Conservation (phyloP, 2,329 filamentous ascomycete species). For the Xylariaceae sp. region DNA sequence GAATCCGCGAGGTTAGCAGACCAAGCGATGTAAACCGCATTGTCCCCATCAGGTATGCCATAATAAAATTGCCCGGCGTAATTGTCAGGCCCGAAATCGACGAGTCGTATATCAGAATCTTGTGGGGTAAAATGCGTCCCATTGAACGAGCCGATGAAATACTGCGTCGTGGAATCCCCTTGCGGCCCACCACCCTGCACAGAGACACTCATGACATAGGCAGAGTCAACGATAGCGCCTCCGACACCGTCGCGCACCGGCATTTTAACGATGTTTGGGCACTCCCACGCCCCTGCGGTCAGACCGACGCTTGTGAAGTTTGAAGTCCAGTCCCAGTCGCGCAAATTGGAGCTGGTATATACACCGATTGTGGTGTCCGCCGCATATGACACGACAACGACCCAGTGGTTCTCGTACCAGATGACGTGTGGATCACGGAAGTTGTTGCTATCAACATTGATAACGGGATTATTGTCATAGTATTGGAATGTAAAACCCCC, state of each 20-base stretch:
- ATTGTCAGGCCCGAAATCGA: constrained; percentile 49
- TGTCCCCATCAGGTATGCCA: constrained; percentile 35
- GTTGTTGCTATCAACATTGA: constrained; percentile 48
- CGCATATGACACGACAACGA: constrained; percentile 53
- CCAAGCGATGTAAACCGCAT: constrained; percentile 51
- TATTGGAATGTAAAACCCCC: constrained; percentile 59
- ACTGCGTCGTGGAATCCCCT: constrained; percentile 52
- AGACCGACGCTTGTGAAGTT: constrained; percentile 55
- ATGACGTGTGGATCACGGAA: constrained; percentile 66
- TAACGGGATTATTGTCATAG: constrained; percentile 58
- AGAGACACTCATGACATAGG: constrained; percentile 47
- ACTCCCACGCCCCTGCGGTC: constrained; percentile 57
- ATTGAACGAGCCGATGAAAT: constrained; percentile 58
- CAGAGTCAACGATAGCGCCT: constrained; percentile 33
- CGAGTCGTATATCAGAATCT: constrained; percentile 39
- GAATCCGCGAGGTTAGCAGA: constrained; percentile 59
- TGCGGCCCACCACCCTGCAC: constrained; percentile 56
- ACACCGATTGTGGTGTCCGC: constrained; percentile 56
- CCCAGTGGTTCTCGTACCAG: constrained; percentile 54
- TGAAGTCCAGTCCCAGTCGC: constrained; percentile 52
- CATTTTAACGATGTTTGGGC: constrained; percentile 57
- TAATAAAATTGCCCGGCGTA: constrained; percentile 57
- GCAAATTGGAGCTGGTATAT: constrained; percentile 57
- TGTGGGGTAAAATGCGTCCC: constrained; percentile 55
- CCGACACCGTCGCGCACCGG: constrained; percentile 36